Conservation (phyloP, 352 stramenopile genomes). For the Globisporangium parvum region DNA sequence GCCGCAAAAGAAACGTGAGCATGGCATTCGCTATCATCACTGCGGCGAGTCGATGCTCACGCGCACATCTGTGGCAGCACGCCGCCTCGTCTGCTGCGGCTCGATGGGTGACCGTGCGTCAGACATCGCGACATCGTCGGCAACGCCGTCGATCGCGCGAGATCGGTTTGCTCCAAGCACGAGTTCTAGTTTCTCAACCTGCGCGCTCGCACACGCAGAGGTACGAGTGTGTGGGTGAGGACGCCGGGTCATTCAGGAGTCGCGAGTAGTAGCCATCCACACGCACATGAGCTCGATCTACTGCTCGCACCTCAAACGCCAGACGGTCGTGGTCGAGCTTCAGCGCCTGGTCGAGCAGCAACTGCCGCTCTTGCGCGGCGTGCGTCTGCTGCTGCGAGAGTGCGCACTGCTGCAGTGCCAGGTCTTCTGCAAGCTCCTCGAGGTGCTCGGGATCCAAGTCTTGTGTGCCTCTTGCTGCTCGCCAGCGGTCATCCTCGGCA, state of each 20-base stretch:
- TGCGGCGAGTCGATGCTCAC: slow-evolving; percentile 17
- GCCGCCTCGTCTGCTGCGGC: slow-evolving; percentile 10
- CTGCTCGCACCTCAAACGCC: slow-evolving; percentile 48
- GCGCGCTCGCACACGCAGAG: slow-evolving; percentile 4
- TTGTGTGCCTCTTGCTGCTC: neutral
- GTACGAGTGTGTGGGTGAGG: neutral
- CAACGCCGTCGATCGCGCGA: slow-evolving; percentile 1
- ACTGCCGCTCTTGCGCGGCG: slow-evolving; percentile 33
- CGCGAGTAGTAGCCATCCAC: neutral
- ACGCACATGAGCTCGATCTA: neutral
- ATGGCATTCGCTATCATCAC: too few relatives aligned
- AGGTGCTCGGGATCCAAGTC: neutral
- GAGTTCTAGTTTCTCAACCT: slow-evolving; percentile 39
- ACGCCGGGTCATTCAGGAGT: neutral
- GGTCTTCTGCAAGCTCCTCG: neutral
- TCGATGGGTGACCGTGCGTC: slow-evolving; percentile 13
- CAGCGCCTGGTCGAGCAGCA: slow-evolving; percentile 42
- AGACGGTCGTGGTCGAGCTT: slow-evolving; percentile 61
- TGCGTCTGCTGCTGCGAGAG: slow-evolving; percentile 28
- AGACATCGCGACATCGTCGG: slow-evolving; percentile 4
- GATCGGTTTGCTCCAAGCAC: slow-evolving; percentile 10
- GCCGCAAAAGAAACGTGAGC: too few relatives aligned
- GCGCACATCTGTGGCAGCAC: slow-evolving; percentile 2
- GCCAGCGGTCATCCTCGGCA: too few relatives aligned
- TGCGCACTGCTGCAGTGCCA: slow-evolving; percentile 20